phyloP scores from a whole-genome alignment of 345 rosid genomes.

The Heritiera fomes region DNA sequence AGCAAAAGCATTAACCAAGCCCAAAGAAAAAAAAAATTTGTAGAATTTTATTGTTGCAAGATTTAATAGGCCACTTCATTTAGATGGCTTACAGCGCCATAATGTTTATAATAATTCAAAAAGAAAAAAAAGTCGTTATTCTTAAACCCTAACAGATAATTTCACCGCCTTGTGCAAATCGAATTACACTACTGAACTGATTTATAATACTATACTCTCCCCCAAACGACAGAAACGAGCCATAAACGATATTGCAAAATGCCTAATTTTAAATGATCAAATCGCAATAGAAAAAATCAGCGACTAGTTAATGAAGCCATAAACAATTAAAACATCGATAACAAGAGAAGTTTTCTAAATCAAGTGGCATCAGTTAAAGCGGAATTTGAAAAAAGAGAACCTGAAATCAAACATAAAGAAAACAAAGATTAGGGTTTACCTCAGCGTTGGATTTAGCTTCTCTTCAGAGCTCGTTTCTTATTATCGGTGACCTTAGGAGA shows the following conservation, averaged over 20 bases:
- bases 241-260: not conserved
- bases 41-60: not conserved
- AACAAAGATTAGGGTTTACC: conserved; percentile 28
- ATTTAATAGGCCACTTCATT: not conserved
- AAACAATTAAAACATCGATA: not conserved
- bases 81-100: not conserved
- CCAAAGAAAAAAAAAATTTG: not conserved
- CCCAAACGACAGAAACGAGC: not conserved
- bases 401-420: not conserved
- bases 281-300: not conserved
- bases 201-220: not conserved
- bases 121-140: not conserved
- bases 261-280: not conserved
- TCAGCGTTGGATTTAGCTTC: conserved; percentile 30
- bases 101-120: not conserved
- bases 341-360: not conserved
- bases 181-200: not conserved
- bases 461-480: conserved; percentile 31
- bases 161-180: not conserved
- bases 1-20: too few species aligned
- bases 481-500: conserved; percentile 27
- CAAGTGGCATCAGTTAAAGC: not conserved
- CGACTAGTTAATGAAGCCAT: not conserved
- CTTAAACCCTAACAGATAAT: not conserved
- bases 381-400: not conserved